Percentiles rank a stretch among this genome's conserved stretches.
These are phyloP conservation scores for Malus orientalis DNA, from an alignment of 306 rosid genomes.

Conservation along the genomic window DNA sequence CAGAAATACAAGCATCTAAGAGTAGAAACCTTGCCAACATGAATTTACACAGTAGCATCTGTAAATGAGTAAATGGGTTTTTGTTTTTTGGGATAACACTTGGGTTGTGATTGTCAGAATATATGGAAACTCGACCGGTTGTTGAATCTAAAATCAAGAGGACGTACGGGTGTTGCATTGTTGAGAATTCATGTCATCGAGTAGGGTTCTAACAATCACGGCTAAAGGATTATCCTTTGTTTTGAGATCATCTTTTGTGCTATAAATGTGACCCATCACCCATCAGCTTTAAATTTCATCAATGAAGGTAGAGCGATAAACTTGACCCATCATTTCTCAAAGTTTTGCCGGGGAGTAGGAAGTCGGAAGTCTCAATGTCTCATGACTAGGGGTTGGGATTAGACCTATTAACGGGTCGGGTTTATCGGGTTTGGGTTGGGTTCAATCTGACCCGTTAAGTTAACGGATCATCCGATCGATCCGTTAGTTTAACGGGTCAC, in stretches of 20 bases:
- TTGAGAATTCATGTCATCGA: not conserved
- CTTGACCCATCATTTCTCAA: not conserved
- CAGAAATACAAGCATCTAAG: constrained; percentile 74
- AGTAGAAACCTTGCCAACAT: constrained; percentile 48
- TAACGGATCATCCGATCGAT: too few relatives aligned
- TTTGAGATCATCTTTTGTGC: too few relatives aligned
- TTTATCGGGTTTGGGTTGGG: too few relatives aligned
- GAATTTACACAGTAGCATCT: too few relatives aligned
- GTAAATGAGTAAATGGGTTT: not conserved
- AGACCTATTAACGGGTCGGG: rapidly evolving
- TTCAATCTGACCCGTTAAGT: too few relatives aligned
- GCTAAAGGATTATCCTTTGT: not conserved
- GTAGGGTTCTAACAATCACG: not conserved
- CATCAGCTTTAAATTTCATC: not conserved
- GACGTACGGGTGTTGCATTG: not conserved
- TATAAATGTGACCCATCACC: not conserved
- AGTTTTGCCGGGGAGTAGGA: not conserved
- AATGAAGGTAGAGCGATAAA: not conserved
- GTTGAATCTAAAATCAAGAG: not conserved
- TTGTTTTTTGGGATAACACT: not conserved
- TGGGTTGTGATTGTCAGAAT: not conserved
- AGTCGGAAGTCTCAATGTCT: not conserved
- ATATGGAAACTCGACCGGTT: not conserved
- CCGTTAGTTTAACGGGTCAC: too few relatives aligned
- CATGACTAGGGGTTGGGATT: not conserved